Evolutionary conservation across 148 eudicot species (phyloP), one percentile per base, ranked within the genome.

Genomic region (Euryodendron excelsum): DNA sequence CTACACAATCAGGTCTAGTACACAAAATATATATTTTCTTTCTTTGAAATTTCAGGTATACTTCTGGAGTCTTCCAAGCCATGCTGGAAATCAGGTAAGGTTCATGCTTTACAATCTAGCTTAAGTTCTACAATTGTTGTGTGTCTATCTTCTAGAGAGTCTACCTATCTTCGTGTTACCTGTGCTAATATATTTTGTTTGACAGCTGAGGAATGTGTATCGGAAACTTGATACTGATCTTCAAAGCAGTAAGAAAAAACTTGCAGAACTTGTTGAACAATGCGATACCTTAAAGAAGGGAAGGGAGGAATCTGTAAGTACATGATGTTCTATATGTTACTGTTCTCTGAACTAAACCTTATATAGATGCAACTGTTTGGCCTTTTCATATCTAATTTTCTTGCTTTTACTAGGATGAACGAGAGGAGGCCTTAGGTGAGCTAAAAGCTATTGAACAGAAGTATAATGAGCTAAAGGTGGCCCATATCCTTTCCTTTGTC

Each of bases 21-120:
- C 18, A 48, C 28, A 8, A 21, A 4, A 6, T n/a, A 66, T 66
- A 20, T 75, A 37, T 48, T 47, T 27, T 33, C 39, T 53, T 64
- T 59, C 31, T 23, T 61, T 36, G 30, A 64, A 72, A 64, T 62
- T 87, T 2, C 86, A 95, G 99, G 85, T 96, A 69, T 96, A 93
- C 87, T 96, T 96, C 75, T 96, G 98, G 99, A 96, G 99, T 80
- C 97, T 96, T 83, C 99, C 98, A 60, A 93, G 99, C 82, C 89
- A 94, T 85, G 99, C 99, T 80, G 99, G 99, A 76, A 95, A 96
- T 88, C 99, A 96, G 93, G 99, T 96, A 78, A 79, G 12, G 17
- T 37, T 81, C 59, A 62, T 66, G 30, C 59, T 71, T 39, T 36
- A 56, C 33, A 18, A 33, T n/a, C 61, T 50, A 60, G 77, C 77